phyloP scores from a whole-genome alignment of 148 eudicot genomes.

The Polygonum maritimum region DNA sequence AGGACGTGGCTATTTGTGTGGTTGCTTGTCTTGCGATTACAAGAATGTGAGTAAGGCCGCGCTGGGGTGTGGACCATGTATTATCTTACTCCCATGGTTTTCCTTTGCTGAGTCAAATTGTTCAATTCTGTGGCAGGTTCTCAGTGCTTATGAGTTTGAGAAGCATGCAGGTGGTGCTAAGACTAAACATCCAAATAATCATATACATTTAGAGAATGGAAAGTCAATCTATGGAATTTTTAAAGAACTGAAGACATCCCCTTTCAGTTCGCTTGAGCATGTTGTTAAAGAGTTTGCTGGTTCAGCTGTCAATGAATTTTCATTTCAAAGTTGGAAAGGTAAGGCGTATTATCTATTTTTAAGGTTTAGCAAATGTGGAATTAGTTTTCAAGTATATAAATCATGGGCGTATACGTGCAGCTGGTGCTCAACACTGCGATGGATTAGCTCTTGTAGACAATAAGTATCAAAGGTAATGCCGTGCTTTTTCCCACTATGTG shows the following conservation, averaged over 20 bases:
- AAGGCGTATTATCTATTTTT: neutral
- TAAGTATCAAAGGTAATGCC: neutral
- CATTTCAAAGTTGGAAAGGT: conserved; percentile 76
- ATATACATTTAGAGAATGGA: conserved; percentile 86
- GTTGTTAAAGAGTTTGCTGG: conserved; percentile 73
- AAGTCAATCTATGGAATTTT: conserved; percentile 78
- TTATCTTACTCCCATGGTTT: neutral
- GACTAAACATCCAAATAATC: conserved; percentile 91
- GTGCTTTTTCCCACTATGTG: neutral
- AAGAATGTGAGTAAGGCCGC: conserved; percentile 35
- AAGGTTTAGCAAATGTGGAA: too few relatives aligned
- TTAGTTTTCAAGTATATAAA: neutral
- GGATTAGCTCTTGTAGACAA: neutral
- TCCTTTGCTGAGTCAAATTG: conserved; percentile 1
- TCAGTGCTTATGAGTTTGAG: conserved; percentile 96
- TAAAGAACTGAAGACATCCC: conserved; percentile 67
- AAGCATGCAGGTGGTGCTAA: conserved; percentile 76
- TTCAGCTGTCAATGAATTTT: conserved; percentile 60
- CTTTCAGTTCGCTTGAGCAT: conserved; percentile 52
- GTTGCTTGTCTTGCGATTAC: conserved; percentile 70
- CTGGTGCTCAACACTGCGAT: too few relatives aligned
- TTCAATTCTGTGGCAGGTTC: conserved; percentile 34
- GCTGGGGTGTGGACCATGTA: neutral
- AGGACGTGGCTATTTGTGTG: conserved; percentile 73
- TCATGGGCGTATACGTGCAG: neutral